Base-by-base conservation (phyloP, 495 filamentous ascomycete species). In the Lichina pygmaea region DNA sequence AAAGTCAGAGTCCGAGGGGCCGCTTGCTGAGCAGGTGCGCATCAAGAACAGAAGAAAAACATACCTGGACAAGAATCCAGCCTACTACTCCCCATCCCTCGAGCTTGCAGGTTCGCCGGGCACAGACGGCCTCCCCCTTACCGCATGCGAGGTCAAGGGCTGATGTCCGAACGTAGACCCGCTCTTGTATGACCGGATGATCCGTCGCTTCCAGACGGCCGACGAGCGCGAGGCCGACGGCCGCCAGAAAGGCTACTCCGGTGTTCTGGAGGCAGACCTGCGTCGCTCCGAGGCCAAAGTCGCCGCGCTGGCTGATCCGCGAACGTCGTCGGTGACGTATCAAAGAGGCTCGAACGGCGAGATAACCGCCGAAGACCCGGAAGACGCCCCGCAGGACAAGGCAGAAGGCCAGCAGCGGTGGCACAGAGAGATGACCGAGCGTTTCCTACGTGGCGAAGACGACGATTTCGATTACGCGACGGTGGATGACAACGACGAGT, bases 151-250 rank as follows among this genome's bases (percentile, higher is more conserved):
- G 24, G 24, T 24, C 24, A 24, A 2, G 2, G 30, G 31, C 46
- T 33, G 9, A 48, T 30, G 13, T n/a, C 24, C 12, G 11, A 16
- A 48, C 50, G 43, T 60, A 78, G 80, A 85, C 57, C 80, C 81
- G 0, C 62, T 86, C 17, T 67, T 84, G 40, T 85, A 91, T 61
- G 81, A 86, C 55, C 70, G 71, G 45, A 64, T 85, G 11, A 71
- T 91, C 52, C 74, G 79, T 41, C 77, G 75, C 49, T 86, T 85
- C 58, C 81, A 82, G 45, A 73, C 72, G 3, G 56, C 77, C 11
- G 64, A 67, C 11, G 81, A 91, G 60, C 67, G 80, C 44, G 76
- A 83, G 56, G 68, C 64, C 11, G 77, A 82, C 48, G 78, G 75
- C 10, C 70, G 69, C 11, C 62, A 59, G 3, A 81, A 79, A 54